Conservation (phyloP, 148 eudicot species). For the Mesembryanthemum crystallinum region DNA sequence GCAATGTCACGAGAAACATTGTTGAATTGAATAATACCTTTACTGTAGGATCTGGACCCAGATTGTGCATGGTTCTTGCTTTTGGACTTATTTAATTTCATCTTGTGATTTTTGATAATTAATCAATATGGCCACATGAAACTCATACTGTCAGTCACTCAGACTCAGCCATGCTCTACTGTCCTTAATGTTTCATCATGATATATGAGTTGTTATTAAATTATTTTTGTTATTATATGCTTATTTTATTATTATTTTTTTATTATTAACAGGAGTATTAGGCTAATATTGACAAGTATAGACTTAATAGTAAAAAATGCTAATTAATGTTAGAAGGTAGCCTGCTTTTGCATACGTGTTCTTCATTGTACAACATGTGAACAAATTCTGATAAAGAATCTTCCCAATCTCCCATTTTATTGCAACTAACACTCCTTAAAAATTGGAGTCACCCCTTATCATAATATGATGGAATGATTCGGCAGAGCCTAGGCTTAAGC, state of each 20-base stretch:
- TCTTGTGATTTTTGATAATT: conserved; percentile 17
- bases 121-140: conserved; percentile 6
- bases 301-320: conserved; percentile 13
- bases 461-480: neutral
- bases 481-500: conserved; percentile 4
- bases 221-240: neutral
- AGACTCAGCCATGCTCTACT: conserved; percentile 5
- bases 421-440: conserved; percentile 34
- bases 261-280: neutral
- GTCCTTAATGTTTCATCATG: conserved; percentile 20
- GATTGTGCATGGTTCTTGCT: conserved; percentile 19
- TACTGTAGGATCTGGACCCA: conserved; percentile 19
- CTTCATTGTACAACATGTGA: conserved; percentile 38
- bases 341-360: conserved; percentile 13
- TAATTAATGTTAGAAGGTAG: conserved; percentile 1
- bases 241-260: neutral
- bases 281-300: conserved; percentile 11
- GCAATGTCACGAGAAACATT: conserved; percentile 34
- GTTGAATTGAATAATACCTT: conserved; percentile 17
- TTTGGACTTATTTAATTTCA: conserved; percentile 19
- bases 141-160: conserved; percentile 19
- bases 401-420: conserved; percentile 36
- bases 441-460: conserved; percentile 32
- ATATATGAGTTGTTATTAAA: conserved; percentile 16
- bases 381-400: conserved; percentile 36